phyloP scores from a whole-genome alignment of 1,284 basidiomycete genomes.

The Polyporus tsugae region DNA sequence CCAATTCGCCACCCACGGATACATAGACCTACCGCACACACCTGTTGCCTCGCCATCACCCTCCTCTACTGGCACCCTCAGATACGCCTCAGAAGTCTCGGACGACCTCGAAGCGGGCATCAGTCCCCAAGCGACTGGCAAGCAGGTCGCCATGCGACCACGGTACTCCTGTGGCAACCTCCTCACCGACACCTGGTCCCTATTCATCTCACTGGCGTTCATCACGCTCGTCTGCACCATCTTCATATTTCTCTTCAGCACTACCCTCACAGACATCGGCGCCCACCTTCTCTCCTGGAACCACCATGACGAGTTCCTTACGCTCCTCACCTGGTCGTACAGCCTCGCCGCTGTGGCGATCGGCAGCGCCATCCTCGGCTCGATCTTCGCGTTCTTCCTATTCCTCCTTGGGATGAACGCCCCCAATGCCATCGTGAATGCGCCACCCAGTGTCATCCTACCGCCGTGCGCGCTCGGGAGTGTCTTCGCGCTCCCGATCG shows the following conservation, averaged over 20 bases:
- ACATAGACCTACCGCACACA: not conserved
- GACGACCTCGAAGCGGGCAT: not conserved
- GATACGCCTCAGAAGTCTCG: not conserved
- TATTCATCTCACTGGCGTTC: not conserved
- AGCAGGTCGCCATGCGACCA: not conserved
- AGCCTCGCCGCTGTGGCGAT: not conserved
- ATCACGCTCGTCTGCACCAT: conserved; percentile 4
- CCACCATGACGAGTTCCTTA: not conserved
- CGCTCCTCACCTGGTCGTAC: conserved; percentile 3
- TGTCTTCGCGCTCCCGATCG: not conserved
- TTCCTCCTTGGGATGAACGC: not conserved
- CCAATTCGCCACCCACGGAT: not conserved
- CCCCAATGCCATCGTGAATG: not conserved
- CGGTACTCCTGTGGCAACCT: not conserved
- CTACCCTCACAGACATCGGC: not conserved
- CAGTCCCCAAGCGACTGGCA: not conserved
- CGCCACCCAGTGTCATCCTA: not conserved
- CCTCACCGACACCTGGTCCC: not conserved
- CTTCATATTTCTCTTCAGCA: not conserved
- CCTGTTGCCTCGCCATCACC: not conserved
- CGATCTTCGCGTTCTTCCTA: not conserved
- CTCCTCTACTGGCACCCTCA: not conserved
- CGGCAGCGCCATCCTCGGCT: conserved; percentile 3
- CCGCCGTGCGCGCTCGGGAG: not conserved
- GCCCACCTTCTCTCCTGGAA: not conserved